phyloP scores from a whole-genome alignment of 1,284 basidiomycete genomes.

The Heliocybe sulcata region DNA sequence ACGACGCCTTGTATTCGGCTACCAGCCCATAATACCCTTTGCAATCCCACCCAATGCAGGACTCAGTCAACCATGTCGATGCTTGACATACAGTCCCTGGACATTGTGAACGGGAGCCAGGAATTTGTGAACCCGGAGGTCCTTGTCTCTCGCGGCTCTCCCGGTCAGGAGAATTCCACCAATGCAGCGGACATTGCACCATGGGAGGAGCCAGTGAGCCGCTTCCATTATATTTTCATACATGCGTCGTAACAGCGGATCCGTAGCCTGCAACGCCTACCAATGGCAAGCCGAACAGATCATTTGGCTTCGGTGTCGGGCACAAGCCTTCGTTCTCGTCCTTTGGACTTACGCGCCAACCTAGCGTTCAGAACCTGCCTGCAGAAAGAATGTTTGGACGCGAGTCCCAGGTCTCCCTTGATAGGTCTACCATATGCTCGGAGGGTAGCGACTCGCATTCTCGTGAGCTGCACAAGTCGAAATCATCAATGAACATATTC shows the following conservation, averaged over 20 bases:
- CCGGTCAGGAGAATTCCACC: neutral
- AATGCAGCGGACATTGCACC: constrained; percentile 4
- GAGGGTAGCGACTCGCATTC: constrained; percentile 17
- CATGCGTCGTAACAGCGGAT: neutral
- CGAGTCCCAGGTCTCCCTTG: constrained; percentile 29
- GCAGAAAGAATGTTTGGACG: constrained; percentile 25
- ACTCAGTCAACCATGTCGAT: neutral
- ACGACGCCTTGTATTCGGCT: neutral
- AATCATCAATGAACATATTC: constrained; percentile 27
- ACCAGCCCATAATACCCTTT: neutral
- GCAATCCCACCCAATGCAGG: neutral
- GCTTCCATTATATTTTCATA: neutral
- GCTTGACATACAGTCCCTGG: neutral
- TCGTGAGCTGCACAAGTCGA: constrained; percentile 26
- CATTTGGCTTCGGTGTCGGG: constrained; percentile 24
- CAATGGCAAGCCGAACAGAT: constrained; percentile 8
- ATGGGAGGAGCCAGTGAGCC: constrained; percentile 3
- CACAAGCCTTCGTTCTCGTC: constrained; percentile 34
- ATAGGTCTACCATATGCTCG: constrained; percentile 7
- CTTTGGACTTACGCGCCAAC: constrained; percentile 20
- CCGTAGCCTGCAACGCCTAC: neutral
- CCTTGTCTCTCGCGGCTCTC: neutral
- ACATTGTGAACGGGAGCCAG: neutral
- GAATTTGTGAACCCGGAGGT: neutral
- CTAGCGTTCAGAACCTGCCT: constrained; percentile 23